A percentile compares a stretch with the other conserved stretches of the same genome.
Conservation (phyloP, 257 asterid genomes). For the Jacaranda copaia region DNA sequence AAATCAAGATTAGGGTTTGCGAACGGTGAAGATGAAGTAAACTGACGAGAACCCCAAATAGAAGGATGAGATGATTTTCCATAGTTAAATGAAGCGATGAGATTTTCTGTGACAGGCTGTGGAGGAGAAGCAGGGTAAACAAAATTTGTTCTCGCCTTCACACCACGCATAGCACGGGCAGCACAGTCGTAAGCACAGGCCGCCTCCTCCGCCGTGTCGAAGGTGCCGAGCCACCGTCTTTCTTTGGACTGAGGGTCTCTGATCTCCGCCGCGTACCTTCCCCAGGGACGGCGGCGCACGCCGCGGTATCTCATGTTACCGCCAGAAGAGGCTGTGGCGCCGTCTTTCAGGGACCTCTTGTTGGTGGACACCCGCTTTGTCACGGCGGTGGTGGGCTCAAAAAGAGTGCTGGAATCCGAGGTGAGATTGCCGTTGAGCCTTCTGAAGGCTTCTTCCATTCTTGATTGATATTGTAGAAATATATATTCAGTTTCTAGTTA, state of each 20-base stretch:
- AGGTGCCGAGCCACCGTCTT: slow-evolving; percentile 92
- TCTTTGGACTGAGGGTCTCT: slow-evolving; percentile 90
- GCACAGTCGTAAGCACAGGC: slow-evolving; percentile 95
- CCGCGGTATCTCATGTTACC: slow-evolving; percentile 75
- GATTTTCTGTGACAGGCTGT: slow-evolving; percentile 29
- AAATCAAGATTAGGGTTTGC: slow-evolving; percentile 47
- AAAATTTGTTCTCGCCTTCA: slow-evolving; percentile 82
- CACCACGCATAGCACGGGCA: slow-evolving; percentile 96
- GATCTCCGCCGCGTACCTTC: slow-evolving; percentile 94
- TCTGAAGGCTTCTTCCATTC: slow-evolving; percentile 89
- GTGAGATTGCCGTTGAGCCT: slow-evolving; percentile 57
- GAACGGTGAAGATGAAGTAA: slow-evolving; percentile 25
- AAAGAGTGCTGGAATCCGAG: slow-evolving; percentile 37
- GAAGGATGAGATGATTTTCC: slow-evolving; percentile 51
- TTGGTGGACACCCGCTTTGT: slow-evolving; percentile 52
- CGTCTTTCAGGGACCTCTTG: slow-evolving; percentile 62
- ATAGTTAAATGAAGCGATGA: slow-evolving; percentile 46
- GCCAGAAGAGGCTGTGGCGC: slow-evolving; percentile 23
- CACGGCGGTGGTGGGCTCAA: slow-evolving; percentile 37
- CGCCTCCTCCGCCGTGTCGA: slow-evolving; percentile 95
- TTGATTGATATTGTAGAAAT: neutral
- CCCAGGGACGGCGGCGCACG: slow-evolving; percentile 98
- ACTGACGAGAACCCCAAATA: slow-evolving; percentile 35
- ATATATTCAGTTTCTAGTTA: neutral
- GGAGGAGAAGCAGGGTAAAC: slow-evolving; percentile 65